A percentile compares a stretch with the other conserved stretches of the same genome.
phyloP scores from a whole-genome alignment of 768 basidiomycete species.

The Filobasidium floriforme region DNA sequence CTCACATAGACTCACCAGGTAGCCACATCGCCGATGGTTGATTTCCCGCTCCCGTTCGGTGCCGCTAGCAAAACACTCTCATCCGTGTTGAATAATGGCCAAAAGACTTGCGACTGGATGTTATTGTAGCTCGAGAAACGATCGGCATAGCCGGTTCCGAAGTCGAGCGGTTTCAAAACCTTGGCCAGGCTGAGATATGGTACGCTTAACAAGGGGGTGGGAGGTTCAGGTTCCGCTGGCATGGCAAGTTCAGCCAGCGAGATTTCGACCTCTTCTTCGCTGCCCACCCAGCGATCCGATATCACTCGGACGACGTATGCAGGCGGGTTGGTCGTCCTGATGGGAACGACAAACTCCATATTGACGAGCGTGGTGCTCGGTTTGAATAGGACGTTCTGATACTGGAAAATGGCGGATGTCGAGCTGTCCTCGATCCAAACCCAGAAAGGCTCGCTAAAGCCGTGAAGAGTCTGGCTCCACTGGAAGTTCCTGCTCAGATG shows the following conservation, averaged over 20 bases:
- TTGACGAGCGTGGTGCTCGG: constrained; percentile 56
- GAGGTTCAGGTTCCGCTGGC: constrained; percentile 57
- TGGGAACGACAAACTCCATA: constrained; percentile 71
- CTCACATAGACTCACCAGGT: constrained; percentile 53
- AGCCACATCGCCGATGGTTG: constrained; percentile 60
- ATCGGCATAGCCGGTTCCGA: constrained; percentile 51
- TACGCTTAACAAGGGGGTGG: constrained; percentile 61
- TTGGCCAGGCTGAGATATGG: constrained; percentile 60
- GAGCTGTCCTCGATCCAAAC: constrained; percentile 87
- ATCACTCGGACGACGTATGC: constrained; percentile 60
- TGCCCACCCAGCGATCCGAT: constrained; percentile 84
- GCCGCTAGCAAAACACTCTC: constrained; percentile 66
- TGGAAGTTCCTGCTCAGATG: constrained; percentile 61
- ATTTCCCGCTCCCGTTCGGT: constrained; percentile 75
- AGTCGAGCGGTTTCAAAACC: constrained; percentile 50
- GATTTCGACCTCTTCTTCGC: constrained; percentile 65
- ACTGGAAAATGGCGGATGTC: constrained; percentile 72
- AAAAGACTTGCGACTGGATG: constrained; percentile 82
- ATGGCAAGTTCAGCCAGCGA: constrained; percentile 64
- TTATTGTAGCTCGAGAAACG: constrained; percentile 62
- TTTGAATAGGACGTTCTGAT: constrained; percentile 64
- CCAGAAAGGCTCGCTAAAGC: constrained; percentile 77
- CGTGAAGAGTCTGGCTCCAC: constrained; percentile 73
- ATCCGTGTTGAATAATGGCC: constrained; percentile 64
- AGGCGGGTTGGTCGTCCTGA: constrained; percentile 51